phyloP scores from a whole-genome alignment of 352 stramenopile genomes.

The Phytophthora uliginosa region DNA sequence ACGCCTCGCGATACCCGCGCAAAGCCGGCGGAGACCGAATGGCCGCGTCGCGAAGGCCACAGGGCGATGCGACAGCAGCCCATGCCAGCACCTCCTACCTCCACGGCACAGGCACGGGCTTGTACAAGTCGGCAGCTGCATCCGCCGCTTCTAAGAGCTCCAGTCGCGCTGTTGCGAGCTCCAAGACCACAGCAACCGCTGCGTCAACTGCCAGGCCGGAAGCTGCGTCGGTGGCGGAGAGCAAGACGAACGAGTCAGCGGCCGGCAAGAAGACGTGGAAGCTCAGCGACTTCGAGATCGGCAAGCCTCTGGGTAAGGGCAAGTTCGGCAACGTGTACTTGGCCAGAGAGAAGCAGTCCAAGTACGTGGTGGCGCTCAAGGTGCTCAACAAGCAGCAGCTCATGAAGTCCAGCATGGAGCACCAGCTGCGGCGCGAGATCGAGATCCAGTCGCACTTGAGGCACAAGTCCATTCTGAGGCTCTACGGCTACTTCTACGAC shows the following conservation, averaged over 20 bases:
- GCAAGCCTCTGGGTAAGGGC: slow-evolving; percentile 97
- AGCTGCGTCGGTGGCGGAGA: neutral
- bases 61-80: slow-evolving; percentile 27
- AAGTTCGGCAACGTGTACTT: slow-evolving; percentile 99
- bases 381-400: slow-evolving; percentile 99
- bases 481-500: slow-evolving; percentile 99
- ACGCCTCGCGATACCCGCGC: slow-evolving; percentile 34
- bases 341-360: slow-evolving; percentile 97
- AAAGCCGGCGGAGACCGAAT: slow-evolving; percentile 40
- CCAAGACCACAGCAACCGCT: neutral
- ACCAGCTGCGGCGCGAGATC: slow-evolving; percentile 99
- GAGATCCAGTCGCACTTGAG: slow-evolving; percentile 99
- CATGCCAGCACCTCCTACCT: slow-evolving; percentile 31
- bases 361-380: slow-evolving; percentile 99
- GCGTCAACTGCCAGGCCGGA: neutral
- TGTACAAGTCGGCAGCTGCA: slow-evolving; percentile 9
- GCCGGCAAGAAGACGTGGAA: slow-evolving; percentile 84
- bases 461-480: slow-evolving; percentile 97
- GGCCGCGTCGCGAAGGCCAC: slow-evolving; percentile 21
- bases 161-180: neutral
- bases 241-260: neutral
- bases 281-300: slow-evolving; percentile 99
- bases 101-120: slow-evolving; percentile 14
- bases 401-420: slow-evolving; percentile 97
- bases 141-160: neutral